Evolutionary conservation across 768 basidiomycete genomes (phyloP).

Genomic region (Auriscalpium orientale): DNA sequence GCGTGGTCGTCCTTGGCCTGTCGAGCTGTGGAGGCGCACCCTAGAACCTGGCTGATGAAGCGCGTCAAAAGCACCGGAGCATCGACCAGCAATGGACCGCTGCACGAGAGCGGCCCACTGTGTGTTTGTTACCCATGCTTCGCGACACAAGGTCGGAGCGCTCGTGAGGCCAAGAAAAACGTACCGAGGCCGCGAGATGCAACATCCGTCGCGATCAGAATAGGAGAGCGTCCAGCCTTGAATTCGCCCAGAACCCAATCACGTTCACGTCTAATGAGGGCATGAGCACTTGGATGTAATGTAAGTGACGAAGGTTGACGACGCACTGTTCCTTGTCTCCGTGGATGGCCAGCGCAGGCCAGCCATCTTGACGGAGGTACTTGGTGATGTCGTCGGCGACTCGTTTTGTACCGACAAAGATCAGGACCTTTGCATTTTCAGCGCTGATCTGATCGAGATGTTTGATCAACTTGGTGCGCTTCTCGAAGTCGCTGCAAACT

Average conservation of each 20-base stretch:
- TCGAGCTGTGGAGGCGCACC: constrained; percentile 28
- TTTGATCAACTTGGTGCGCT: constrained; percentile 91
- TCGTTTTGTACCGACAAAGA: constrained; percentile 96
- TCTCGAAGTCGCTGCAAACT: constrained; percentile 96
- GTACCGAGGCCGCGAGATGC: constrained; percentile 99
- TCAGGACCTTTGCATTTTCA: constrained; percentile 97
- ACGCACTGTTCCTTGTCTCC: constrained; percentile 98
- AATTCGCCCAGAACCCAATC: constrained; percentile 99
- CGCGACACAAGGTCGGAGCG: constrained; percentile 32
- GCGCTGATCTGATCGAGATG: constrained; percentile 94
- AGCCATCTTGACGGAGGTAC: constrained; percentile 94
- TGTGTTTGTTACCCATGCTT: constrained; percentile 26
- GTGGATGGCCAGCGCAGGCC: constrained; percentile 99
- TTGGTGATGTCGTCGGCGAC: constrained; percentile 99
- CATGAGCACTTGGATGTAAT: constrained; percentile 20
- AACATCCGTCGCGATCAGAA: constrained; percentile 98
- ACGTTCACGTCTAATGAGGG: constrained; percentile 65
- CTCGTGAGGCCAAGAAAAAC: constrained; percentile 48
- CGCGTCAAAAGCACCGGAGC: constrained; percentile 17
- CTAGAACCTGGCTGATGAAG: constrained; percentile 27
- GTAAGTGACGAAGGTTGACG: not conserved
- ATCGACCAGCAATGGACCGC: constrained; percentile 12
- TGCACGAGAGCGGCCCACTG: constrained; percentile 9
- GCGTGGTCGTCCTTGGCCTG: constrained; percentile 27
- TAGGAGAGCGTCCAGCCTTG: constrained; percentile 95